Evolutionary conservation across 768 basidiomycete genomes (phyloP).

Genomic region (Mycena polygramma): DNA sequence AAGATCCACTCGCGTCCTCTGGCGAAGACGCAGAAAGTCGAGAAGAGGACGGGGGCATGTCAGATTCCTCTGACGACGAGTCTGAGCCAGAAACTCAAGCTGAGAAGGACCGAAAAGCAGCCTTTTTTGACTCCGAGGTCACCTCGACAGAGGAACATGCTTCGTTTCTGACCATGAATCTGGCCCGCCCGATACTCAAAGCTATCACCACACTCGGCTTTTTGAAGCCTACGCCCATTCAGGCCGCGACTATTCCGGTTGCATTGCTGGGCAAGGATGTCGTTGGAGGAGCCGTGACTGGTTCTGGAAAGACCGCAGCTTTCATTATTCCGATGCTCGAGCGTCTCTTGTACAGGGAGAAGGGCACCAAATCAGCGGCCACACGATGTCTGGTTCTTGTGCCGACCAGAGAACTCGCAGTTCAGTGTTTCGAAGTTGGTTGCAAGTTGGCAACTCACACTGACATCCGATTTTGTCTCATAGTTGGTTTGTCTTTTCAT

Average conservation of each 20-base stretch:
- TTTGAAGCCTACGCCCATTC: conserved; percentile 92
- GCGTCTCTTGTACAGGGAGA: conserved; percentile 91
- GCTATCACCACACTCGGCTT: conserved; percentile 89
- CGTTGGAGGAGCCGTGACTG: conserved; percentile 95
- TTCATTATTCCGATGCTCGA: conserved; percentile 96
- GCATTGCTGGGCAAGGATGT: conserved; percentile 96
- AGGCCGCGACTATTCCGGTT: conserved; percentile 93
- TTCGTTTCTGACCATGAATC: conserved; percentile 93
- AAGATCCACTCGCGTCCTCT: conserved; percentile 43
- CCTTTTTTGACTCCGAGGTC: conserved; percentile 83
- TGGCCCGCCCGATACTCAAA: conserved; percentile 94
- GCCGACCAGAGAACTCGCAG: conserved; percentile 95
- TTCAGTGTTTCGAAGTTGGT: conserved; percentile 95
- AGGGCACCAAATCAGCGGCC: conserved; percentile 86
- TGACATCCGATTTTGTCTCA: conserved; percentile 91
- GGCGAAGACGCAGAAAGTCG: conserved; percentile 45
- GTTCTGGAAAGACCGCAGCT: conserved; percentile 98
- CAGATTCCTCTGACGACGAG: conserved; percentile 44
- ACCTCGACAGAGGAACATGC: conserved; percentile 66
- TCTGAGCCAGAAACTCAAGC: conserved; percentile 70
- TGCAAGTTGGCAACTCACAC: conserved; percentile 87
- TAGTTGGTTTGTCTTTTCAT: conserved; percentile 76
- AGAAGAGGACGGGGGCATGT: conserved; percentile 38
- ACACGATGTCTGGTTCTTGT: conserved; percentile 93
- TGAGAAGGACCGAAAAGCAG: conserved; percentile 84